Evolutionary conservation across 129 eudicot genomes (phyloP).

Genomic region (Gnaphalium uliginosum): DNA sequence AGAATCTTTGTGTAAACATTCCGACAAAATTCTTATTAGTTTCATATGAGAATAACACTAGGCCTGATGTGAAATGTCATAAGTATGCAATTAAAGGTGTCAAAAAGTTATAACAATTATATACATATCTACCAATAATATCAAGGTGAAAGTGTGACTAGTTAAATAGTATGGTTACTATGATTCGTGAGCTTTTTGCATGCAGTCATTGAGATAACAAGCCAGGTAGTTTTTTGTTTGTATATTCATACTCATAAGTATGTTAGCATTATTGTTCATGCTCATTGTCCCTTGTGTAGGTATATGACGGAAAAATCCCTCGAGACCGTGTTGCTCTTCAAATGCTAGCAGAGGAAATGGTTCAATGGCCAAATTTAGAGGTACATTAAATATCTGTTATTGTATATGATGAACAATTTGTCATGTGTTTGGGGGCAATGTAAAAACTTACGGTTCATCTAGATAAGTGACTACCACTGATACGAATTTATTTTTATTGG

Average conservation of each 20-base stretch:
- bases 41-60: neutral
- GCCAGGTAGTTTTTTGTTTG: too few species aligned
- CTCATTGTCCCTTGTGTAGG: conserved; percentile 37
- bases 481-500: neutral
- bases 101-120: neutral
- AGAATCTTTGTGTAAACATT: neutral
- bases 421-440: neutral
- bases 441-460: conserved; percentile 5
- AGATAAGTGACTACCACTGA: neutral
- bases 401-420: neutral
- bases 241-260: too few species aligned
- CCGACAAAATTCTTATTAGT: neutral
- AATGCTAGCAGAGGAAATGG: conserved; percentile 89
- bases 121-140: neutral
- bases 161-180: too few species aligned
- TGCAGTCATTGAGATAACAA: too few species aligned
- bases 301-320: conserved; percentile 86
- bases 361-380: conserved; percentile 96
- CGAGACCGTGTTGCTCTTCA: conserved; percentile 63
- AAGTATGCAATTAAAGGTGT: neutral
- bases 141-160: neutral
- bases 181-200: neutral
- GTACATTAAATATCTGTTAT: conserved; percentile 31
- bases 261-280: neutral
- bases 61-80: too few species aligned